Evolutionary conservation across 164 flowering plant genomes (phyloP).

Genomic region (Liquidambar formosana): DNA sequence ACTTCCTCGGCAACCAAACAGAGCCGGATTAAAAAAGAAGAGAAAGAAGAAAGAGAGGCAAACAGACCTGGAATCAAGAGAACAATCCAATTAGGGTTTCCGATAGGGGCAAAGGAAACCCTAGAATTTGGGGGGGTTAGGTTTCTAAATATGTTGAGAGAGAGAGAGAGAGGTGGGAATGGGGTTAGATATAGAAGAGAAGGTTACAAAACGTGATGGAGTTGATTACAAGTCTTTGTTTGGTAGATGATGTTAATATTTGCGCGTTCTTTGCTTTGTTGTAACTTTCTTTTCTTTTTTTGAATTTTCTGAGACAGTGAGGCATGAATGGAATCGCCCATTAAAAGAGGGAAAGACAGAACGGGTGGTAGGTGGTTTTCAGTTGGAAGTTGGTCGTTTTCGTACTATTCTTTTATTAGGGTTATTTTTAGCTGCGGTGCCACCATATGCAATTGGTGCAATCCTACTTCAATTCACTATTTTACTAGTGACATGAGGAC

Average conservation of each 20-base stretch:
- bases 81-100: neutral
- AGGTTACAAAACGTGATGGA: neutral
- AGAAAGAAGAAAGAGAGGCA: neutral
- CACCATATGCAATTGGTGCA: too few species aligned
- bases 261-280: neutral
- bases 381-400: constrained; percentile 1
- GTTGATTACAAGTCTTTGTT: neutral
- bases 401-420: neutral
- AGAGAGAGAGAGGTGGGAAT: neutral
- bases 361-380: constrained; percentile 9
- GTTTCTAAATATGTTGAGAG: neutral
- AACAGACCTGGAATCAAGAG: neutral
- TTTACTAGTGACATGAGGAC: too few species aligned
- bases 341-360: neutral
- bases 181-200: neutral
- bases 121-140: neutral
- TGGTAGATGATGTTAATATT: constrained; percentile 1
- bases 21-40: neutral
- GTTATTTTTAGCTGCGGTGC: neutral
- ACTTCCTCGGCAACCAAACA: neutral
- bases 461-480: too few species aligned
- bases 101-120: neutral
- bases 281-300: neutral
- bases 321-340: neutral
- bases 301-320: neutral